Percentiles rank a stretch among this genome's conserved stretches.
phyloP scores from a whole-genome alignment of 1,139 yeast species.

The Saccharomyces hybrid region DNA sequence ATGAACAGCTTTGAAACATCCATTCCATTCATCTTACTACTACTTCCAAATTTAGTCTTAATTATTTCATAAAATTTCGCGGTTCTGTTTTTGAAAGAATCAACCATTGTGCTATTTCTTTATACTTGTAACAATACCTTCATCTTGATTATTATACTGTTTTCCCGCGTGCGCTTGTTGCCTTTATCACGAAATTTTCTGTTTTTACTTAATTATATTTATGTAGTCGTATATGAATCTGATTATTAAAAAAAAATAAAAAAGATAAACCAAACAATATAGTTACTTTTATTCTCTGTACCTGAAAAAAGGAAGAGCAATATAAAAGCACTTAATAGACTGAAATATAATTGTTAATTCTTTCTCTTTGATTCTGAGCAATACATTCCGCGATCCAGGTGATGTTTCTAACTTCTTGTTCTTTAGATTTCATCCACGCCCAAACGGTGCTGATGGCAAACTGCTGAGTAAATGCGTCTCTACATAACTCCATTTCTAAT shows the following conservation, averaged over 20 bases:
- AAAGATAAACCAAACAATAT: background rate
- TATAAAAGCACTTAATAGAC: constrained; percentile 40
- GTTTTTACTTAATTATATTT: background rate
- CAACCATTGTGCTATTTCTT: background rate
- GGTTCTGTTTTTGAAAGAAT: background rate
- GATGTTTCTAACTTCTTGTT: constrained; percentile 92
- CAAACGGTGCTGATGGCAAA: constrained; percentile 84
- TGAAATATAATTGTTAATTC: constrained; percentile 69
- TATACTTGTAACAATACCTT: background rate
- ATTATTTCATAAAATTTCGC: background rate
- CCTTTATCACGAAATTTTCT: background rate
- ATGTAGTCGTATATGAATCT: background rate
- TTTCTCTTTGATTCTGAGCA: constrained; percentile 77
- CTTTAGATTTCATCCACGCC: constrained; percentile 95
- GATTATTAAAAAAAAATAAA: background rate
- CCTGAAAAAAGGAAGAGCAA: background rate
- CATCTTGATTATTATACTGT: too few species aligned
- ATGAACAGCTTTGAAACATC: background rate
- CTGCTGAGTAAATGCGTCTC: constrained; percentile 92
- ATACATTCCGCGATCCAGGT: constrained; percentile 99
- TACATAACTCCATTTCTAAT: constrained; percentile 86
- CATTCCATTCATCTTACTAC: background rate
- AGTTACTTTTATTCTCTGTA: background rate
- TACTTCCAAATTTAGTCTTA: background rate
- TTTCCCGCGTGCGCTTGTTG: too few species aligned